Conservation (phyloP, 2,329 filamentous ascomycete genomes). For the Fusarium buharicum region DNA sequence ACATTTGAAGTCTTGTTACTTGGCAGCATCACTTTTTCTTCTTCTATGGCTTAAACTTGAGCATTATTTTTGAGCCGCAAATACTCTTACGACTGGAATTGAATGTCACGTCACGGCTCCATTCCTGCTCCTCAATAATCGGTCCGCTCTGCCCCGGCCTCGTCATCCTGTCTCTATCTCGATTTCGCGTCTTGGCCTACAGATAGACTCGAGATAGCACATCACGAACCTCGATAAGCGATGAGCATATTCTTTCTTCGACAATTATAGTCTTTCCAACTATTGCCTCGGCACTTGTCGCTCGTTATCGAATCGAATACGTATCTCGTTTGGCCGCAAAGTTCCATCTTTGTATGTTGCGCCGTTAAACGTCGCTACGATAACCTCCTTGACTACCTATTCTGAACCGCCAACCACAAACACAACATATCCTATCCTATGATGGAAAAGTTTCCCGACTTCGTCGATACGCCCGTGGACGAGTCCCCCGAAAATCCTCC, state of each 20-base stretch:
- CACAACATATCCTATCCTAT: conserved; percentile 6
- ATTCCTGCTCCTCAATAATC: background rate
- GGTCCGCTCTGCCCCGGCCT: conserved; percentile 9
- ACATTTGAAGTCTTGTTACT: conserved; percentile 13
- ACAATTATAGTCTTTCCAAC: conserved; percentile 12
- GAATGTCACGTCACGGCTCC: background rate
- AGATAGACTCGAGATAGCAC: conserved; percentile 12
- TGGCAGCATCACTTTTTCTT: conserved; percentile 22
- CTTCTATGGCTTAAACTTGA: background rate
- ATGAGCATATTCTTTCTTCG: conserved; percentile 25
- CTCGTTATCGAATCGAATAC: conserved; percentile 28
- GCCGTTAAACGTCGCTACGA: conserved; percentile 13
- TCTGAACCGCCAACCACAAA: background rate
- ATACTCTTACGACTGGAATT: background rate
- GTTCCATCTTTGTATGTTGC: conserved; percentile 9
- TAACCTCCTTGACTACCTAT: conserved; percentile 7
- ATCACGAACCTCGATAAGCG: conserved; percentile 33
- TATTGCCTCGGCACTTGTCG: conserved; percentile 16
- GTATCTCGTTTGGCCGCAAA: background rate
- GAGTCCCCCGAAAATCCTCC: conserved; percentile 45
- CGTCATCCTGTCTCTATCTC: conserved; percentile 18
- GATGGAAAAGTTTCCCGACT: conserved; percentile 70
- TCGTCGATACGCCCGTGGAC: conserved; percentile 55
- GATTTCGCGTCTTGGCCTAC: conserved; percentile 26
- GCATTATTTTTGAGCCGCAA: background rate